phyloP scores from a whole-genome alignment of 163 green algal genomes.

The Scenedesmus sp. region DNA sequence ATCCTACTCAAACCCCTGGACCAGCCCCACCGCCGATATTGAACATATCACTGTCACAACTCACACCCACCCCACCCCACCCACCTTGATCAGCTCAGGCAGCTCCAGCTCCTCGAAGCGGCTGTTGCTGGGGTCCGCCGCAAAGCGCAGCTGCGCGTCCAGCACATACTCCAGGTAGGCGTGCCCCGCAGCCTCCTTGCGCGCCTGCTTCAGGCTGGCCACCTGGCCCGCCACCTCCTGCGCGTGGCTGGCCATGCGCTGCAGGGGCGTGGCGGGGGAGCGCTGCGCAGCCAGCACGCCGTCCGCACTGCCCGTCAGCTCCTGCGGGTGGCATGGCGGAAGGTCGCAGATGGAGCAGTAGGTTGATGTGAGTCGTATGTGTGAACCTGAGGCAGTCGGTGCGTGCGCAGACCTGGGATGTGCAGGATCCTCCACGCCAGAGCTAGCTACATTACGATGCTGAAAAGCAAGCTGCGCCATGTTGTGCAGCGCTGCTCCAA shows the following conservation, averaged over 20 bases:
- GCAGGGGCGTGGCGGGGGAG: conserved; percentile 58
- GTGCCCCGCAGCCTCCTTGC: conserved; percentile 48
- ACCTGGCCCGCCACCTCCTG: conserved; percentile 57
- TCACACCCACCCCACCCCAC: conserved; percentile 26
- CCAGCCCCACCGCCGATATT: too few species aligned
- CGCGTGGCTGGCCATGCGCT: conserved; percentile 58
- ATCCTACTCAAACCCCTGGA: too few species aligned
- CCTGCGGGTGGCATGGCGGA: neutral
- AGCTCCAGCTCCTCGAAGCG: conserved; percentile 70
- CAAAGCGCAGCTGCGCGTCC: conserved; percentile 62
- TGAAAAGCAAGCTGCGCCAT: too few species aligned
- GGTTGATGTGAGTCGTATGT: too few species aligned
- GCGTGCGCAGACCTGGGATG: too few species aligned
- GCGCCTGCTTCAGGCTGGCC: conserved; percentile 39
- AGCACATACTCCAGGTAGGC: conserved; percentile 60
- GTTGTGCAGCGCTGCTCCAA: too few species aligned
- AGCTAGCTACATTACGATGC: too few species aligned
- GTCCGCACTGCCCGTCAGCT: conserved; percentile 38
- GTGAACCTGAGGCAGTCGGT: too few species aligned
- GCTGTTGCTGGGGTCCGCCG: conserved; percentile 65
- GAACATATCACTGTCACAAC: too few species aligned
- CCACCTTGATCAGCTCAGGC: conserved; percentile 58
- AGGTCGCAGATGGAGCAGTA: neutral
- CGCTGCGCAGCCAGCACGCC: conserved; percentile 53
- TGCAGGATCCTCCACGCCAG: too few species aligned